Evolutionary conservation across 805 yeast species (phyloP).

Genomic region (Metschnikowia shivogae): DNA sequence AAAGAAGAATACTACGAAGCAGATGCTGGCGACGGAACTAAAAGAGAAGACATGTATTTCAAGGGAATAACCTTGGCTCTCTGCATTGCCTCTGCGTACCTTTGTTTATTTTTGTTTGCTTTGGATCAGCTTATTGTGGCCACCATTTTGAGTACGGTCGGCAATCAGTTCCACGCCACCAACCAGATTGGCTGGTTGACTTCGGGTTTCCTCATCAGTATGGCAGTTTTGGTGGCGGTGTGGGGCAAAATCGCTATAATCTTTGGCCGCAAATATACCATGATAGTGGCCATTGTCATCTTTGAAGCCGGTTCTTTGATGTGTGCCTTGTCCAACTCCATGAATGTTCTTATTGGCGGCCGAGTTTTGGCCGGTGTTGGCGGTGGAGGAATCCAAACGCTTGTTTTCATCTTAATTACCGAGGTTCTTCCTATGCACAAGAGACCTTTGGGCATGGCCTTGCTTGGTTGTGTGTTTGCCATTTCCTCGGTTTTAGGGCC

Average conservation of each 20-base stretch:
- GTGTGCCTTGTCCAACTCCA: constrained; percentile 33
- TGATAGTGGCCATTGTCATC: constrained; percentile 22
- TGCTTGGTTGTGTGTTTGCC: constrained; percentile 19
- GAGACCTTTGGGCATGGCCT: constrained; percentile 22
- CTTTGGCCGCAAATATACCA: constrained; percentile 33
- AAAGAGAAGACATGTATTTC: constrained; percentile 35
- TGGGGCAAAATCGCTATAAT: constrained; percentile 37
- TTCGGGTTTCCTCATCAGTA: constrained; percentile 34
- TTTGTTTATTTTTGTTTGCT: constrained; percentile 32
- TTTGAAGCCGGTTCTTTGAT: constrained; percentile 35
- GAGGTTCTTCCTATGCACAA: constrained; percentile 30
- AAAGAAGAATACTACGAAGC: constrained; percentile 26
- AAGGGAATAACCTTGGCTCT: constrained; percentile 24
- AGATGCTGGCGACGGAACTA: constrained; percentile 43
- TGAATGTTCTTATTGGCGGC: constrained; percentile 41
- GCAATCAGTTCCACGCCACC: constrained; percentile 32
- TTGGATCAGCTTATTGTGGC: constrained; percentile 39
- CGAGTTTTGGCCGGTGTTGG: constrained; percentile 37
- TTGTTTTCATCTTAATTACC: constrained; percentile 26
- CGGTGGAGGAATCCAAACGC: constrained; percentile 32
- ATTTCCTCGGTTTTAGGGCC: constrained; percentile 26
- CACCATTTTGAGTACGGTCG: constrained; percentile 32
- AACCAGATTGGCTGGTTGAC: constrained; percentile 37
- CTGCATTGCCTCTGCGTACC: constrained; percentile 25
- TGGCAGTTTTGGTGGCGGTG: constrained; percentile 31